Conservation (phyloP, 2,329 filamentous ascomycete genomes). For the Fusarium sulawesiense region DNA sequence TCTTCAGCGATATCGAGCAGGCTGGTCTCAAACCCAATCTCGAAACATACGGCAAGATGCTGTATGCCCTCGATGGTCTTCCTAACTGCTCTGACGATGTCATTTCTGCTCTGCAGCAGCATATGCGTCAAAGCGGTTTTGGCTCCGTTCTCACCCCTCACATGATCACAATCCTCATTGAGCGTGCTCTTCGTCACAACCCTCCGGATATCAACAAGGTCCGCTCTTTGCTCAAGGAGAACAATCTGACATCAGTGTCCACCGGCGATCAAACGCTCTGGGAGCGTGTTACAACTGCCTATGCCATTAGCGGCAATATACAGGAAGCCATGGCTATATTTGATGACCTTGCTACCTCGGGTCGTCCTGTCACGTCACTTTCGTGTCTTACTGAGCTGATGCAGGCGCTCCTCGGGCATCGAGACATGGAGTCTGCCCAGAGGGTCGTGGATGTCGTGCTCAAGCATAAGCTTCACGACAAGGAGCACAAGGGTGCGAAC, state of each 20-base stretch:
- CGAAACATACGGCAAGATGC: constrained; percentile 75
- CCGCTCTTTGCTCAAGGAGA: constrained; percentile 69
- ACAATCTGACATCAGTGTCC: constrained; percentile 54
- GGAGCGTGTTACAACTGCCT: constrained; percentile 77
- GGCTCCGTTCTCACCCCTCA: constrained; percentile 68
- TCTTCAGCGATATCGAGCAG: constrained; percentile 68
- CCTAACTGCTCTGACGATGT: constrained; percentile 57
- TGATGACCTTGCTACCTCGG: constrained; percentile 54
- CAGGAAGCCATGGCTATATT: constrained; percentile 62
- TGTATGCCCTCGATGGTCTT: constrained; percentile 62
- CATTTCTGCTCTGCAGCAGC: constrained; percentile 69
- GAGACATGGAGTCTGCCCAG: constrained; percentile 46
- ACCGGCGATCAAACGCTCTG: constrained; percentile 72
- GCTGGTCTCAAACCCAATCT: constrained; percentile 69
- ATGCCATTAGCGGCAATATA: constrained; percentile 65
- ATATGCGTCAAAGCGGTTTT: constrained; percentile 68
- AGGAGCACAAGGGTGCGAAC: constrained; percentile 31
- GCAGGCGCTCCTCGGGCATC: constrained; percentile 44
- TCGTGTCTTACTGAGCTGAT: constrained; percentile 59
- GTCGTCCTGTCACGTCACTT: constrained; percentile 57
- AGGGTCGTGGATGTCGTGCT: constrained; percentile 50
- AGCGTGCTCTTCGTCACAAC: constrained; percentile 70
- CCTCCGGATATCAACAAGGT: constrained; percentile 71
- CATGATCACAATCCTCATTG: constrained; percentile 80
- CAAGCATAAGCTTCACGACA: constrained; percentile 42